Conservation (phyloP, 2,329 filamentous ascomycete genomes). For the Ophiostoma himal-ulmi region DNA sequence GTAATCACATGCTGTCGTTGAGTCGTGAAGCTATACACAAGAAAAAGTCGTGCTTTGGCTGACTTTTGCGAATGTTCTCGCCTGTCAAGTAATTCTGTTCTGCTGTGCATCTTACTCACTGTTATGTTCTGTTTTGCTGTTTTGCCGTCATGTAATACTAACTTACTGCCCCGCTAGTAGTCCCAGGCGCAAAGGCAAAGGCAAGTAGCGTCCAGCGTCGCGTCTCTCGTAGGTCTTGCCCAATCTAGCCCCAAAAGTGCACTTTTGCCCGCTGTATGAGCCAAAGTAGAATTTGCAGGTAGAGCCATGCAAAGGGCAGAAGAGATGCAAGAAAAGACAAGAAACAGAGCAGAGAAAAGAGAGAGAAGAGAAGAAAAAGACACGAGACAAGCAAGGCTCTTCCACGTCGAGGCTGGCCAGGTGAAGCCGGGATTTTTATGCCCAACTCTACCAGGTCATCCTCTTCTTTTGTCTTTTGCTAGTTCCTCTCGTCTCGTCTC, state of each 20-base stretch:
- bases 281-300: not conserved
- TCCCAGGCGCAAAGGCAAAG: not conserved
- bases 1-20: not conserved
- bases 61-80: not conserved
- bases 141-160: too few relatives aligned
- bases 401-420: not conserved
- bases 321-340: not conserved
- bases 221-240: not conserved
- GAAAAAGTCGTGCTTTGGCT: not conserved
- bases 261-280: not conserved
- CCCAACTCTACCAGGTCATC: not conserved
- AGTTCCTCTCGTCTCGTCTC: not conserved
- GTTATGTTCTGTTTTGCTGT: not conserved
- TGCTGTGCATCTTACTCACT: not conserved
- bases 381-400: not conserved
- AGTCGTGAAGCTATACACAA: too few relatives aligned
- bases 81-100: not conserved
- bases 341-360: not conserved
- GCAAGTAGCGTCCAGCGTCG: not conserved
- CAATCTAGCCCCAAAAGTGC: conserved; percentile 5
- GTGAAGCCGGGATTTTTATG: not conserved
- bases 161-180: not conserved
- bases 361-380: not conserved
- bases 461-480: not conserved
- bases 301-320: too few relatives aligned